Conservation (phyloP, 1,284 basidiomycete genomes). For the Abortiporus biennis region DNA sequence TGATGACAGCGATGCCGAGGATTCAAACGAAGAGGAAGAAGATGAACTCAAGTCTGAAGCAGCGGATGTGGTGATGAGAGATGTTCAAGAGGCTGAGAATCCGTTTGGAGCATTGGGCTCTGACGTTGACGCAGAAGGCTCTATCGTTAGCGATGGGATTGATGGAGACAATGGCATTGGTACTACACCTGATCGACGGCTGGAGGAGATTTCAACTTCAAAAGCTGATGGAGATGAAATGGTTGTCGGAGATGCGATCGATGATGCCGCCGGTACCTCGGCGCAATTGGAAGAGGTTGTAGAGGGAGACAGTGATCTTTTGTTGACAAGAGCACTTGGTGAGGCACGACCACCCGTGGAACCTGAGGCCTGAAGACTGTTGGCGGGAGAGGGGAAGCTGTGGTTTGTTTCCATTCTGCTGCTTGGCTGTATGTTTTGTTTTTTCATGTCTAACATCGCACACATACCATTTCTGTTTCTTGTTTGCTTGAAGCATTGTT, state of each 20-base stretch:
- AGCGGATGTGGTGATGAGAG: background rate
- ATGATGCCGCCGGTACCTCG: background rate
- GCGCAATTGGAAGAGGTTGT: background rate
- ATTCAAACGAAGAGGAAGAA: background rate
- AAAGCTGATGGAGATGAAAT: no score
- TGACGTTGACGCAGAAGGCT: background rate
- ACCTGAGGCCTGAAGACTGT: no score
- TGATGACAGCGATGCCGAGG: background rate
- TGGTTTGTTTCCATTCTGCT: no score
- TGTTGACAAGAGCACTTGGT: background rate
- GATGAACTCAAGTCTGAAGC: background rate
- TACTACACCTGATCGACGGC: no score
- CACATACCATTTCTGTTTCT: background rate
- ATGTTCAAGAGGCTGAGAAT: no score
- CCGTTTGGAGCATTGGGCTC: no score
- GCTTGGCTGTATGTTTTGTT: no score
- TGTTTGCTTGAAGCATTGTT: background rate
- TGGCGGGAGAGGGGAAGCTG: no score
- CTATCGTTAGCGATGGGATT: background rate
- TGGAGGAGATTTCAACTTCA: no score
- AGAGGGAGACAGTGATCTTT: background rate
- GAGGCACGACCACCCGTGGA: no score
- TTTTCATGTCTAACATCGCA: background rate
- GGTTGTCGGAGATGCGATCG: background rate
- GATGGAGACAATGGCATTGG: background rate